These are phyloP conservation scores for Canavalia ensiformis DNA, from an alignment of 306 rosid genomes.

Conservation along the genomic window DNA sequence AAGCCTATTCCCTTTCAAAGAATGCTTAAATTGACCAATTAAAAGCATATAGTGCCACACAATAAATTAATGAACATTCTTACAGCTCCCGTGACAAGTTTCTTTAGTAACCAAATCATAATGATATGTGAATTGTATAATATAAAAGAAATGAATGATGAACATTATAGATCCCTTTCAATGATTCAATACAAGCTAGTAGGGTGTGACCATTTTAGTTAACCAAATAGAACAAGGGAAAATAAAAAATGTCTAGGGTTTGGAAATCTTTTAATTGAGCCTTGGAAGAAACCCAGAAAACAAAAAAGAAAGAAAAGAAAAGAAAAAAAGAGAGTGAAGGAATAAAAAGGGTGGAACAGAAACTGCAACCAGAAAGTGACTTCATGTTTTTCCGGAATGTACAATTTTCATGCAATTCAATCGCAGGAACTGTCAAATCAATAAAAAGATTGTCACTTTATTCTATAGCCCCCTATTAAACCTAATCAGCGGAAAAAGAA, in stretches of 20 bases:
- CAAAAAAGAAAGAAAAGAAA: not conserved
- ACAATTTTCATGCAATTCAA: slow-evolving; percentile 44
- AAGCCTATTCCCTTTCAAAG: not conserved
- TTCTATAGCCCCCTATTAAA: slow-evolving; percentile 35
- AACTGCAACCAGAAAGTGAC: slow-evolving; percentile 54
- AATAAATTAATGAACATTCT: not conserved
- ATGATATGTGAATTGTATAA: not conserved
- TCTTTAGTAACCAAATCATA: not conserved
- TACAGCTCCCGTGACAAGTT: not conserved
- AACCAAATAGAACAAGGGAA: not conserved
- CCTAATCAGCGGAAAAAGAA: slow-evolving; percentile 33
- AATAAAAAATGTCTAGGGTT: slow-evolving; percentile 21
- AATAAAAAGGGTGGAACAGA: slow-evolving; percentile 44
- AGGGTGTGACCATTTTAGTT: not conserved
- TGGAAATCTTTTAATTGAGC: not conserved
- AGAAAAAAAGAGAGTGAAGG: slow-evolving; percentile 3
- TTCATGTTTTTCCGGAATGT: slow-evolving; percentile 62
- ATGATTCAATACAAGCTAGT: not conserved
- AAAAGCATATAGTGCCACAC: not conserved
- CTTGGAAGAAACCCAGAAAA: not conserved
- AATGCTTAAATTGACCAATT: not conserved
- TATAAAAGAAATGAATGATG: not conserved
- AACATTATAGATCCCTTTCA: not conserved
- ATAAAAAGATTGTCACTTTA: slow-evolving; percentile 51
- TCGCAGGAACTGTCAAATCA: slow-evolving; percentile 63